Percentiles rank a stretch among this genome's conserved stretches.
Evolutionary conservation across 495 filamentous ascomycete species (phyloP).

Genomic region (Hypoxylon cercidicola): DNA sequence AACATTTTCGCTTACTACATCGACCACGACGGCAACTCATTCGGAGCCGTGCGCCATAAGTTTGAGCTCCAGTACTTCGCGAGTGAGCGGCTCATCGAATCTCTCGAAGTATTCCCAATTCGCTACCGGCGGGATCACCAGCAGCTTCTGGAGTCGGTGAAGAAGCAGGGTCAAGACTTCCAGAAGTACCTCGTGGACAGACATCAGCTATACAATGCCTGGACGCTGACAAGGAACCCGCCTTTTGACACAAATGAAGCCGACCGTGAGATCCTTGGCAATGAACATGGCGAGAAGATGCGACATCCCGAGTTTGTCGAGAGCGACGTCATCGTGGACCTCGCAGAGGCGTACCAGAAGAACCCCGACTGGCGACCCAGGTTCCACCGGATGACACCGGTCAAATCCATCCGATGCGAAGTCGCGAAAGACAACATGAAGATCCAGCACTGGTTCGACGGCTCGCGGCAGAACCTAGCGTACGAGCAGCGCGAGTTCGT

Average conservation of each 20-base stretch:
- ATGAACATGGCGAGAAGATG: conserved; percentile 40
- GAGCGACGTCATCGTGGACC: conserved; percentile 63
- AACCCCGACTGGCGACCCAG: conserved; percentile 45
- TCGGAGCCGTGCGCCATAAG: conserved; percentile 56
- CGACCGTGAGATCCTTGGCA: conserved; percentile 34
- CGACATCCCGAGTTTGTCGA: conserved; percentile 53
- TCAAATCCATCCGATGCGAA: conserved; percentile 35
- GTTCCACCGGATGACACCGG: conserved; percentile 37
- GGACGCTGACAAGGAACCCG: conserved; percentile 48
- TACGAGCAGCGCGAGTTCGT: conserved; percentile 47
- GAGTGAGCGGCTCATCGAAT: conserved; percentile 65
- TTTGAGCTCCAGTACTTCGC: conserved; percentile 60
- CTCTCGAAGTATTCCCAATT: conserved; percentile 66
- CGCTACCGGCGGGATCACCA: conserved; percentile 61
- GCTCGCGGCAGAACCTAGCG: conserved; percentile 33
- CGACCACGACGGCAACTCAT: conserved; percentile 68
- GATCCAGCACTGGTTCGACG: conserved; percentile 45
- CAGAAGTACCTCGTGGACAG: conserved; percentile 60
- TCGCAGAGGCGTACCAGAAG: conserved; percentile 55
- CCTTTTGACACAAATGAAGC: conserved; percentile 35
- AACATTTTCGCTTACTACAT: conserved; percentile 58
- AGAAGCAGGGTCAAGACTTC: conserved; percentile 57
- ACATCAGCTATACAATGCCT: conserved; percentile 57
- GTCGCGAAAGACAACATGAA: conserved; percentile 41
- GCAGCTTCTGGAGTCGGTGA: conserved; percentile 49